phyloP scores from a whole-genome alignment of 176 grass and related monocot genomes.

The Puya raimondii region DNA sequence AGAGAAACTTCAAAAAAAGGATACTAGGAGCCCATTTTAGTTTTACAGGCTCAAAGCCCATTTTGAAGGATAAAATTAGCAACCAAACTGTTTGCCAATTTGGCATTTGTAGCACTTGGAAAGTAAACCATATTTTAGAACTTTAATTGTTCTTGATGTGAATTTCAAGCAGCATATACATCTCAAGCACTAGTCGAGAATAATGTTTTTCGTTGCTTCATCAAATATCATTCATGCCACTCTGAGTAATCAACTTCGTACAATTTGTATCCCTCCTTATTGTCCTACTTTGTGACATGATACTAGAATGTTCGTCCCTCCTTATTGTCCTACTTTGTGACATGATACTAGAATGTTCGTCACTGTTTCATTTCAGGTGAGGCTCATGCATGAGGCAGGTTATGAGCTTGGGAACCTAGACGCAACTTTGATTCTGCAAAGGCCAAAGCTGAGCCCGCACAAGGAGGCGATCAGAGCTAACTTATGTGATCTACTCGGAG shows the following conservation, averaged over 20 bases:
- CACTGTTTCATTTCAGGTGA: constrained; percentile 57
- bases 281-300: not conserved
- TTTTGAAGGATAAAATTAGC: too few species aligned
- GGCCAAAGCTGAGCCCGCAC: constrained; percentile 82
- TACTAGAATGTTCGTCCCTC: not conserved
- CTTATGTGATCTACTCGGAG: constrained; percentile 69
- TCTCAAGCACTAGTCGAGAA: too few species aligned
- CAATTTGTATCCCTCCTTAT: not conserved
- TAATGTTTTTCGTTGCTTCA: not conserved
- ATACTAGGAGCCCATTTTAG: too few species aligned
- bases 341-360: not conserved
- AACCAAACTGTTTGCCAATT: too few species aligned
- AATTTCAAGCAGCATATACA: too few species aligned
- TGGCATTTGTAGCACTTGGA: too few species aligned
- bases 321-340: not conserved
- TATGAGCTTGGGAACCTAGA: constrained; percentile 94
- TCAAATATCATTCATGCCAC: not conserved
- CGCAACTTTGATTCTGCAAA: constrained; percentile 81
- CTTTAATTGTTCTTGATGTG: too few species aligned
- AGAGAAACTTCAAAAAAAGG: too few species aligned
- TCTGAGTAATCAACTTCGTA: not conserved
- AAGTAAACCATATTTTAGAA: too few species aligned
- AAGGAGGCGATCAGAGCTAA: constrained; percentile 87
- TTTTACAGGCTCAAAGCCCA: too few species aligned
- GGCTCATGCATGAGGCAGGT: constrained; percentile 85